Conservation (phyloP, 805 yeast species). For the Saccharomycodes ludwigii region DNA sequence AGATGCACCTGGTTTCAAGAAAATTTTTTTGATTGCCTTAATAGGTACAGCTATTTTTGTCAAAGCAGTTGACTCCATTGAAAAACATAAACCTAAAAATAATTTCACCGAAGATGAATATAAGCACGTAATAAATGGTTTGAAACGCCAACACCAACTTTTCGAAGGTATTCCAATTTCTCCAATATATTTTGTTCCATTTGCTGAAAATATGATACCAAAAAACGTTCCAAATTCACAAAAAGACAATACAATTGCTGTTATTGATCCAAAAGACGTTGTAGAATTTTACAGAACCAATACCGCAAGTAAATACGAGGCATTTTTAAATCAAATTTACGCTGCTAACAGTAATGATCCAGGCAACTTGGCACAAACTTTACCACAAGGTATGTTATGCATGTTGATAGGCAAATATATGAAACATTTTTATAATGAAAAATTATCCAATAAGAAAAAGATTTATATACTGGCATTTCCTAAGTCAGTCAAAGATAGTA, state of each 20-base stretch:
- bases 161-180: constrained; percentile 13
- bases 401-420: constrained; percentile 23
- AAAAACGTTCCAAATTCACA: constrained; percentile 8
- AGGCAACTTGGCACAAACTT: constrained; percentile 10
- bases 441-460: constrained; percentile 26
- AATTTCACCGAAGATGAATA: constrained; percentile 26
- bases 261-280: constrained; percentile 40
- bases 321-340: constrained; percentile 35
- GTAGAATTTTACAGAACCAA: constrained; percentile 33
- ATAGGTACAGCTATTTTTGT: constrained; percentile 33
- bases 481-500: constrained; percentile 48
- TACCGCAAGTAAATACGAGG: constrained; percentile 35
- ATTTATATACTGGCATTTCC: constrained; percentile 51
- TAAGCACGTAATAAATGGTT: constrained; percentile 34
- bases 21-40: constrained; percentile 30
- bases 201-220: constrained; percentile 13
- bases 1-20: constrained; percentile 28
- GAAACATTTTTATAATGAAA: constrained; percentile 10
- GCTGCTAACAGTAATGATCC: constrained; percentile 17
- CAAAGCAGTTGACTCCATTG: constrained; percentile 26
- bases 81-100: constrained; percentile 24
- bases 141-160: constrained; percentile 36
- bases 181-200: constrained; percentile 25
- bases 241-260: constrained; percentile 20
- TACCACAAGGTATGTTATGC: constrained; percentile 26